Evolutionary conservation across 2,329 filamentous ascomycete genomes (phyloP).

Genomic region (Alternaria hordeiaustralica): DNA sequence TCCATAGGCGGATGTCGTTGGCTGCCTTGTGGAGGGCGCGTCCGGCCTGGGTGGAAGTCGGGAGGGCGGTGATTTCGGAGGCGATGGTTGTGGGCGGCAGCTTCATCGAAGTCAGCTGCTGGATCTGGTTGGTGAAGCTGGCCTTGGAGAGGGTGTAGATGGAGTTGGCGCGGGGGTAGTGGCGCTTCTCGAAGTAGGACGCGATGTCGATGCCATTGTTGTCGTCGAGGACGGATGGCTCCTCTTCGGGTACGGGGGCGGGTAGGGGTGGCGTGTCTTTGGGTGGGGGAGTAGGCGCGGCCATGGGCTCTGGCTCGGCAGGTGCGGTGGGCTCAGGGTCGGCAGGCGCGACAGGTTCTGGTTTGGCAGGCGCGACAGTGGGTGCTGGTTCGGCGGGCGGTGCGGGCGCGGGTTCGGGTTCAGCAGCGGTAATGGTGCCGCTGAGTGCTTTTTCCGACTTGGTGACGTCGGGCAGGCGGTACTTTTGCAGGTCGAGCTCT

Average conservation of each 20-base stretch:
- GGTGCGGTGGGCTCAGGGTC: conserved; percentile 22
- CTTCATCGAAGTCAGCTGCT: conserved; percentile 87
- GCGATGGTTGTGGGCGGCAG: conserved; percentile 87
- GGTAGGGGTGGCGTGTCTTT: conserved; percentile 34
- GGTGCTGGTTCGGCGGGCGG: conserved; percentile 27
- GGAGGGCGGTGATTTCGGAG: conserved; percentile 81
- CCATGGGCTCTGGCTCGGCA: not conserved
- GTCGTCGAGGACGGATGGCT: conserved; percentile 43
- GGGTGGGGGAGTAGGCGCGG: conserved; percentile 12
- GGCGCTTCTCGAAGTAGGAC: conserved; percentile 71
- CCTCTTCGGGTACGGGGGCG: conserved; percentile 39
- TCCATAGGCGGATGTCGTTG: conserved; percentile 93
- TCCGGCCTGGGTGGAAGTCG: conserved; percentile 82
- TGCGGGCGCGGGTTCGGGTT: conserved; percentile 43
- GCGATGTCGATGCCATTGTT: conserved; percentile 57
- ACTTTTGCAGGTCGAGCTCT: conserved; percentile 70
- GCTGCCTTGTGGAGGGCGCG: conserved; percentile 84
- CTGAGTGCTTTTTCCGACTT: conserved; percentile 63
- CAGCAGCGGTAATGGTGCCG: conserved; percentile 43
- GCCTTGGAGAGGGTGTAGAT: conserved; percentile 92
- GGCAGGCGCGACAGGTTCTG: conserved; percentile 26
- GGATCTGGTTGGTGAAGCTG: conserved; percentile 91
- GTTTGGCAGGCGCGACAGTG: conserved; percentile 23
- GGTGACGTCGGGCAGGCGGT: conserved; percentile 73
- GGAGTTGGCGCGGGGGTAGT: conserved; percentile 70